Percentiles rank a stretch among this genome's conserved stretches.
phyloP scores from a whole-genome alignment of 2,329 filamentous ascomycete genomes.

The Cylindrodendrum hubeiense region DNA sequence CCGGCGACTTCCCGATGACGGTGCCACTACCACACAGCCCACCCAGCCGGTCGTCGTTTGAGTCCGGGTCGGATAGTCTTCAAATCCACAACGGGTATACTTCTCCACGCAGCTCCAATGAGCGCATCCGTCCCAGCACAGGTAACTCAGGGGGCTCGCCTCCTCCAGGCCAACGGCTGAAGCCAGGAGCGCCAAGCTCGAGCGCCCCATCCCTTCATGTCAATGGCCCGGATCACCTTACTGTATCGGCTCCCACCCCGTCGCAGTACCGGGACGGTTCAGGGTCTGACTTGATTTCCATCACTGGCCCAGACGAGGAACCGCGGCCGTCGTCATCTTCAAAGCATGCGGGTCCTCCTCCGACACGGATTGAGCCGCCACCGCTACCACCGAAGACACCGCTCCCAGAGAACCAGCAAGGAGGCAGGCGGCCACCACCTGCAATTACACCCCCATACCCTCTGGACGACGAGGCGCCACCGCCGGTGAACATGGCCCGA shows the following conservation, averaged over 20 bases:
- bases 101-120: slow-evolving; percentile 66
- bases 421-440: slow-evolving; percentile 50
- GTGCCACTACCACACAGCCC: slow-evolving; percentile 52
- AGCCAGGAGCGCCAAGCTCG: slow-evolving; percentile 47
- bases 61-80: slow-evolving; percentile 66
- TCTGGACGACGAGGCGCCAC: slow-evolving; percentile 82
- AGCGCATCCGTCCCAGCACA: slow-evolving; percentile 54
- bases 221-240: slow-evolving; percentile 66
- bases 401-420: slow-evolving; percentile 64
- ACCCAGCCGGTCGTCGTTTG: slow-evolving; percentile 66
- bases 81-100: slow-evolving; percentile 52
- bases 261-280: slow-evolving; percentile 68
- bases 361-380: slow-evolving; percentile 69
- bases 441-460: slow-evolving; percentile 78
- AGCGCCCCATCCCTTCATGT: slow-evolving; percentile 45
- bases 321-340: slow-evolving; percentile 55
- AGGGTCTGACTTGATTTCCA: slow-evolving; percentile 77
- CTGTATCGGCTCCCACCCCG: slow-evolving; percentile 69
- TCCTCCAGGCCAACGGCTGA: slow-evolving; percentile 43
- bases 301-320: slow-evolving; percentile 70
- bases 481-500: slow-evolving; percentile 84
- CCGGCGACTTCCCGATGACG: slow-evolving; percentile 64
- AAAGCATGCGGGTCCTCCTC: slow-evolving; percentile 47
- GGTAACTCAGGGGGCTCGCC: slow-evolving; percentile 44
- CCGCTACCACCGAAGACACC: slow-evolving; percentile 84